Percentiles rank a stretch among this genome's conserved stretches.
These are phyloP conservation scores for Debaryomyces udenii DNA, from an alignment of 1,139 yeast species.

Conservation along the genomic window DNA sequence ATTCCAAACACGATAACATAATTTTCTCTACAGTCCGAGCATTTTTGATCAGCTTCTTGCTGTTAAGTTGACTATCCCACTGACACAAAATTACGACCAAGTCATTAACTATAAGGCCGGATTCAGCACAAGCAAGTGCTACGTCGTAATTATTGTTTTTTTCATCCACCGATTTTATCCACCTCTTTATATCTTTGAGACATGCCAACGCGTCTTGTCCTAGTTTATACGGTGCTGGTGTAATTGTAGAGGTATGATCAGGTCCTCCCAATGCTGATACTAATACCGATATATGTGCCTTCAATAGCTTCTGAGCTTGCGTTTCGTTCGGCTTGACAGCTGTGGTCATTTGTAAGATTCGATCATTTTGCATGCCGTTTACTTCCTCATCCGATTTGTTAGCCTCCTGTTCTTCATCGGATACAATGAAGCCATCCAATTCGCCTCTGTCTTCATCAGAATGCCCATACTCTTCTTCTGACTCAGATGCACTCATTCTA, in stretches of 20 bases:
- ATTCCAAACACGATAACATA: slow-evolving; percentile 72
- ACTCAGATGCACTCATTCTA: slow-evolving; percentile 13
- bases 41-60: slow-evolving; percentile 27
- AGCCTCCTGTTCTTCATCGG: slow-evolving; percentile 21
- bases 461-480: slow-evolving; percentile 15
- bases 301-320: slow-evolving; percentile 49
- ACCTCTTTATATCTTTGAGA: slow-evolving; percentile 80
- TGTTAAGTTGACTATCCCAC: slow-evolving; percentile 57
- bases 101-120: slow-evolving; percentile 74
- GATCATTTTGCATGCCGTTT: slow-evolving; percentile 25
- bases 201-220: slow-evolving; percentile 95
- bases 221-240: slow-evolving; percentile 62
- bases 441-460: slow-evolving; percentile 19
- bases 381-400: slow-evolving; percentile 20
- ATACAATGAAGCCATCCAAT: slow-evolving; percentile 25
- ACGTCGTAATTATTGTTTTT: slow-evolving; percentile 70
- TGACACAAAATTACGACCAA: slow-evolving; percentile 72
- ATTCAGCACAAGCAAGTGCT: slow-evolving; percentile 85
- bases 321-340: slow-evolving; percentile 40
- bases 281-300: slow-evolving; percentile 70
- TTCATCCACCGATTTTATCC: slow-evolving; percentile 87
- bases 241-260: slow-evolving; percentile 53
- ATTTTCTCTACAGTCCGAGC: slow-evolving; percentile 55
- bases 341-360: slow-evolving; percentile 33
- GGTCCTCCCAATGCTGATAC: slow-evolving; percentile 84